Evolutionary conservation across 371 early-diverging fungal species (phyloP).

Genomic region (Funneliformis caledonium): DNA sequence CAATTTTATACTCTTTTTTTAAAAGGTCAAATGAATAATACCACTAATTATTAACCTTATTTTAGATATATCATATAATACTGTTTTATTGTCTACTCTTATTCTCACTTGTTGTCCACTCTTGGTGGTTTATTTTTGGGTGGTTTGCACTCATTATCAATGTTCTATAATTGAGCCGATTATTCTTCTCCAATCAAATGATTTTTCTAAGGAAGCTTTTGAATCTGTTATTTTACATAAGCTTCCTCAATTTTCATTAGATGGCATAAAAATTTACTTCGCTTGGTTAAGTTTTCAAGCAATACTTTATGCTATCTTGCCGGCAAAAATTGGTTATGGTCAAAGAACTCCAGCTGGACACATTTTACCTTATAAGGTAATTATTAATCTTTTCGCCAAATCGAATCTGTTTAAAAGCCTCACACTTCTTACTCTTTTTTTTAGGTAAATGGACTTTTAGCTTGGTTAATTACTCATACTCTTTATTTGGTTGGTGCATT

Average conservation of each 20-base stretch:
- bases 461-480: conserved; percentile 75
- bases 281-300: conserved; percentile 77
- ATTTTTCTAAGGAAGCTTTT: conserved; percentile 43
- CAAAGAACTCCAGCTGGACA: conserved; percentile 86
- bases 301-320: conserved; percentile 65
- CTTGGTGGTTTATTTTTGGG: conserved; percentile 69
- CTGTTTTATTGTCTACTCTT: conserved; percentile 53
- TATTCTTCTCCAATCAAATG: conserved; percentile 46
- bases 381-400: not conserved
- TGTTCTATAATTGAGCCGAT: conserved; percentile 68
- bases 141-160: conserved; percentile 63
- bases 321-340: conserved; percentile 72
- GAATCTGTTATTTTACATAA: conserved; percentile 43
- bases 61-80: conserved; percentile 57
- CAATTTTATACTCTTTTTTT: not conserved
- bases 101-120: conserved; percentile 67
- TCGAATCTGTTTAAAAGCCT: not conserved
- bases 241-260: conserved; percentile 49
- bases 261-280: conserved; percentile 60
- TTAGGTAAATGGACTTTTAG: conserved; percentile 75
- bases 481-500: conserved; percentile 66
- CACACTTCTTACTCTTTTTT: not conserved
- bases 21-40: not conserved
- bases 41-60: not conserved
- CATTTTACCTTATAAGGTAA: conserved; percentile 66